Evolutionary conservation across 163 green algal genomes (phyloP).

Genomic region (Scenedesmus sp.): DNA sequence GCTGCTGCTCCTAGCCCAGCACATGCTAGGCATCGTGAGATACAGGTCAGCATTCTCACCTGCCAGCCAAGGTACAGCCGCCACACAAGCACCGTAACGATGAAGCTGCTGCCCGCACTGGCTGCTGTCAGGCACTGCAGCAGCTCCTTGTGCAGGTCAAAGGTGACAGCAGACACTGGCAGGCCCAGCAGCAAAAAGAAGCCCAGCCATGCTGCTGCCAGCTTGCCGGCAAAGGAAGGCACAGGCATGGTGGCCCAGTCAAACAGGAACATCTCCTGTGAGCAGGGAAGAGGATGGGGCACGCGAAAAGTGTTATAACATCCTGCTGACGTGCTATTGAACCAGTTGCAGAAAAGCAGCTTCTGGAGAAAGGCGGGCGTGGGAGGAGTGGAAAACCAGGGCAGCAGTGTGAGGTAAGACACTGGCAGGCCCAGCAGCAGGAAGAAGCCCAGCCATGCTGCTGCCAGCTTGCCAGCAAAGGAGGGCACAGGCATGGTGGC

Average conservation of each 20-base stretch:
- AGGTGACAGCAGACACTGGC: constrained; percentile 55
- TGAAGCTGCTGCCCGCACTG: constrained; percentile 48
- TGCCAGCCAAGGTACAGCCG: constrained; percentile 53
- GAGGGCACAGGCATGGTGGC: constrained; percentile 51
- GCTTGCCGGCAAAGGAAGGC: constrained; percentile 44
- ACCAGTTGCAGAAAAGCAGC: background rate
- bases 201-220: constrained; percentile 42
- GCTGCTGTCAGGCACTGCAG: constrained; percentile 52
- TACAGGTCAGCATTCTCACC: background rate
- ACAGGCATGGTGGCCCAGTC: constrained; percentile 58
- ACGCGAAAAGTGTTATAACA: background rate
- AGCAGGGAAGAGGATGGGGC: no score
- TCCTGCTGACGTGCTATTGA: background rate
- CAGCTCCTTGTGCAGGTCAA: constrained; percentile 55
- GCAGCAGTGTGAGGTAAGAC: constrained; percentile 37
- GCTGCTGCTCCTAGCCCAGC: background rate
- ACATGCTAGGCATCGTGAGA: background rate
- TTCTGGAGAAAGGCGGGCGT: background rate
- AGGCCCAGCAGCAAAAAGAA: constrained; percentile 52
- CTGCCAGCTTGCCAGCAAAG: constrained; percentile 47
- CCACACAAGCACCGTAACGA: constrained; percentile 57
- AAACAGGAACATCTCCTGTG: constrained; percentile 58
- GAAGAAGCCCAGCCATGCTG: constrained; percentile 53
- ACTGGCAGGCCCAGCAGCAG: constrained; percentile 49
- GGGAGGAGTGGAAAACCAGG: background rate